Conservation (phyloP, 192 early-diverging fungal genomes). For the Coemansia sp. region DNA sequence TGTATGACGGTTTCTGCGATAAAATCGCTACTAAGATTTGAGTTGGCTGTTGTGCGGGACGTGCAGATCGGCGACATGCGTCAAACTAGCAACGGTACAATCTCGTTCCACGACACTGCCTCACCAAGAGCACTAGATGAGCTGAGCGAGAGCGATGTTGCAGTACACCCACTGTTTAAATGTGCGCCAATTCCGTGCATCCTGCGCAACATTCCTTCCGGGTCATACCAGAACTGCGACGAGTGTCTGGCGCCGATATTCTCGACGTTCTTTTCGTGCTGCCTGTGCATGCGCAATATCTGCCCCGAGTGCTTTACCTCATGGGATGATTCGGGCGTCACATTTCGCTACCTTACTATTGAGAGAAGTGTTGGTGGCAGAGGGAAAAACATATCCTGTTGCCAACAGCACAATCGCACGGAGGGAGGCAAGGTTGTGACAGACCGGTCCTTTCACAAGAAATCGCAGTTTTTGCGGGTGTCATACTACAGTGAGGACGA, state of each 20-base stretch:
- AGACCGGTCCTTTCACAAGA: slow-evolving; percentile 28
- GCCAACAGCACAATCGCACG: slow-evolving; percentile 16
- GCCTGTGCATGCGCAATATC: slow-evolving; percentile 33
- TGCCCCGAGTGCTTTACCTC: slow-evolving; percentile 30
- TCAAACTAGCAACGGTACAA: slow-evolving; percentile 6
- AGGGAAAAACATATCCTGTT: slow-evolving; percentile 17
- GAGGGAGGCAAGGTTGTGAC: slow-evolving; percentile 16
- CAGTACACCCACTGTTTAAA: slow-evolving; percentile 30
- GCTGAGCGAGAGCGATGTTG: slow-evolving; percentile 6
- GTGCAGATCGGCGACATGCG: slow-evolving; percentile 9
- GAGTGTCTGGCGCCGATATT: slow-evolving; percentile 36
- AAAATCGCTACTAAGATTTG: slow-evolving; percentile 35
- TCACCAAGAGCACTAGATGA: slow-evolving; percentile 6
- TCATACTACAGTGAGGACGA: slow-evolving; percentile 38
- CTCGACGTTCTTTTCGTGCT: slow-evolving; percentile 41
- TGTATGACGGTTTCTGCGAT: slow-evolving; percentile 36
- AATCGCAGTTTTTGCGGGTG: slow-evolving; percentile 35
- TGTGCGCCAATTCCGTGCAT: slow-evolving; percentile 37
- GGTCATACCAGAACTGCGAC: slow-evolving; percentile 31
- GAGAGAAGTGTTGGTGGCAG: slow-evolving; percentile 2
- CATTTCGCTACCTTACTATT: slow-evolving; percentile 1
- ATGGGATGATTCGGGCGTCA: slow-evolving; percentile 31
- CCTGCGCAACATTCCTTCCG: slow-evolving; percentile 31
- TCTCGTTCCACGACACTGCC: slow-evolving; percentile 14
- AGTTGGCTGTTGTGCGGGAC: slow-evolving; percentile 45